Conservation (phyloP, 768 basidiomycete genomes). For the Trichaptum fuscoviolaceum region DNA sequence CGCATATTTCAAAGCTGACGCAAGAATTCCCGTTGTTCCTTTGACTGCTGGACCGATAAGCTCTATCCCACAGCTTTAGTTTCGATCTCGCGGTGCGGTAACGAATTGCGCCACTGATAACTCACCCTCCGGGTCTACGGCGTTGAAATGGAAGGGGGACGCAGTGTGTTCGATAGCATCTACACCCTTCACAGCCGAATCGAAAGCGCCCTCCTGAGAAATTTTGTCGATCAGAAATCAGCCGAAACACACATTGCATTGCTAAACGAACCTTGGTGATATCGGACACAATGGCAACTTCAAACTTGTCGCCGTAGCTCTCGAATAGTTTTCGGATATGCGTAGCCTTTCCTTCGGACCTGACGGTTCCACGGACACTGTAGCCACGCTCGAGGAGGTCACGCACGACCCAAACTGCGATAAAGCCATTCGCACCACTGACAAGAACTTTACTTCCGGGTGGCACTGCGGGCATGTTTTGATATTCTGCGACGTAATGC, state of each 20-base stretch:
- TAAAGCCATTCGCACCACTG: slow-evolving; percentile 55
- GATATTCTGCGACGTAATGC: not conserved
- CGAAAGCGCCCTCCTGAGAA: slow-evolving; percentile 61
- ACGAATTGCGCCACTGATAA: not conserved
- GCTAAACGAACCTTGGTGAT: slow-evolving; percentile 45
- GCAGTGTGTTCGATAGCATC: slow-evolving; percentile 69
- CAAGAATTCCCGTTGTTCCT: slow-evolving; percentile 61
- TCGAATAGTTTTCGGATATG: slow-evolving; percentile 52
- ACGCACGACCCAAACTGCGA: slow-evolving; percentile 54
- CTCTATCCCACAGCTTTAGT: slow-evolving; percentile 32
- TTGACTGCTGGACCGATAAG: slow-evolving; percentile 66
- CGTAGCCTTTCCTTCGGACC: slow-evolving; percentile 53
- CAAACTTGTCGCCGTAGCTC: slow-evolving; percentile 50
- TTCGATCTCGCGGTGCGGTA: too few species aligned
- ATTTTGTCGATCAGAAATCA: not conserved
- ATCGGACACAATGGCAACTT: slow-evolving; percentile 64
- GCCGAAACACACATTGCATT: too few species aligned
- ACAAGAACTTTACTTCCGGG: slow-evolving; percentile 41
- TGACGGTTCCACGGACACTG: slow-evolving; percentile 59
- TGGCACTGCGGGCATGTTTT: slow-evolving; percentile 29
- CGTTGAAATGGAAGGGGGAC: slow-evolving; percentile 50
- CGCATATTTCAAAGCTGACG: slow-evolving; percentile 52
- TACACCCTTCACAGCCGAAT: slow-evolving; percentile 72
- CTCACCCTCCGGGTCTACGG: slow-evolving; percentile 38
- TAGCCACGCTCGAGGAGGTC: slow-evolving; percentile 57